Percentiles rank a stretch among this genome's conserved stretches.
phyloP scores from a whole-genome alignment of 2,329 filamentous ascomycete genomes.

The Ophiostoma piceae region DNA sequence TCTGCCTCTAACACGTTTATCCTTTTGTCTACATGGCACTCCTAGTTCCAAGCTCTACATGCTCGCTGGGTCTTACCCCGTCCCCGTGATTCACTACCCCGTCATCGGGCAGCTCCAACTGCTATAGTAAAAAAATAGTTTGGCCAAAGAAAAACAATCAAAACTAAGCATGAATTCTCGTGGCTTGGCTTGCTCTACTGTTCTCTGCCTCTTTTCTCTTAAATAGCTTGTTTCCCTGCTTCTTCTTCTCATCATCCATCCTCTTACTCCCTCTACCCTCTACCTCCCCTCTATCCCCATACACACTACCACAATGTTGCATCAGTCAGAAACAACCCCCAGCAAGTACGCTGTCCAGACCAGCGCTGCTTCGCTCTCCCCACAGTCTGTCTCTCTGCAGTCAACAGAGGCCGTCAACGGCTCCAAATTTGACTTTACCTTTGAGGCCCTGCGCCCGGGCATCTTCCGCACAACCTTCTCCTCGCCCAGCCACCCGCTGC shows the following conservation, averaged over 20 bases:
- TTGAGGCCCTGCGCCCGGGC: constrained; percentile 57
- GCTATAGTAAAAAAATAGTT: not conserved
- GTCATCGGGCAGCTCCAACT: constrained; percentile 3
- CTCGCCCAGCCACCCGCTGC: constrained; percentile 55
- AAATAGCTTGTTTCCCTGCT: not conserved
- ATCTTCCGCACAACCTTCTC: constrained; percentile 65
- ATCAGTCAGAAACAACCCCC: constrained; percentile 25
- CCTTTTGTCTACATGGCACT: not conserved
- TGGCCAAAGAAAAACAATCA: not conserved
- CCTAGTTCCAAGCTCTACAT: not conserved
- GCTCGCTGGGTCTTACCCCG: constrained; percentile 19
- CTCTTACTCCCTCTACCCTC: not conserved
- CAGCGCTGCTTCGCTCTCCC: constrained; percentile 2
- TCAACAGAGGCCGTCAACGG: constrained; percentile 32
- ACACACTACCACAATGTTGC: constrained; percentile 17
- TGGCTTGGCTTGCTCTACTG: not conserved
- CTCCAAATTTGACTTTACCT: constrained; percentile 50
- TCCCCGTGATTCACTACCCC: constrained; percentile 9
- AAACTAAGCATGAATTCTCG: not conserved
- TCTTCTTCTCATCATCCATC: not conserved
- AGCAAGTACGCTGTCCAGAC: constrained; percentile 29
- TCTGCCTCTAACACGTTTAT: not conserved
- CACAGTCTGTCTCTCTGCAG: constrained; percentile 34
- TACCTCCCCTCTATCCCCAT: not conserved
- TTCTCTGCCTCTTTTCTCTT: not conserved